Evolutionary conservation across 129 eudicot genomes (phyloP).

Genomic region (Daucus carota): DNA sequence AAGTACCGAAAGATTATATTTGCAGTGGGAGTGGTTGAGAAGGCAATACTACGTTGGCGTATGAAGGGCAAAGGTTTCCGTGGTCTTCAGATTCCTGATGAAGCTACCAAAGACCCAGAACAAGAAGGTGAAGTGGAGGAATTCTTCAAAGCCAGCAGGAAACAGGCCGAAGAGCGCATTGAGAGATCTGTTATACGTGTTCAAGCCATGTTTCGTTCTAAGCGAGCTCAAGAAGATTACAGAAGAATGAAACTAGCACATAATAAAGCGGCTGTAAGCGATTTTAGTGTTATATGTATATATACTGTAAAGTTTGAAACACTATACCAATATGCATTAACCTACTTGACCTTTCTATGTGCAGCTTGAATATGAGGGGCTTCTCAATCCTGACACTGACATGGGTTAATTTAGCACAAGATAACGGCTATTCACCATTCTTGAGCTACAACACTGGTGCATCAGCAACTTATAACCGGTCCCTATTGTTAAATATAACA

Average conservation of each 20-base stretch:
- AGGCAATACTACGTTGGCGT: conserved; percentile 90
- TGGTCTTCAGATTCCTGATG: conserved; percentile 46
- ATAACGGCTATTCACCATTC: not conserved
- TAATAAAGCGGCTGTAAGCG: conserved; percentile 46
- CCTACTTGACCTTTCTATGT: conserved; percentile 5
- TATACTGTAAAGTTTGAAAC: no score
- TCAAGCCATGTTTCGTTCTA: conserved; percentile 94
- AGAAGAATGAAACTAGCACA: conserved; percentile 73
- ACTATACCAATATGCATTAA: not conserved
- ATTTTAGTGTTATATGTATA: not conserved
- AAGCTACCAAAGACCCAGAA: conserved; percentile 25
- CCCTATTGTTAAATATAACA: not conserved
- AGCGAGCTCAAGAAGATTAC: conserved; percentile 80
- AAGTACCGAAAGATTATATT: conserved; percentile 72
- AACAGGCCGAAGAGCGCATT: conserved; percentile 90
- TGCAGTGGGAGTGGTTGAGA: conserved; percentile 96
- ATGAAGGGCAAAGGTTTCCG: conserved; percentile 79
- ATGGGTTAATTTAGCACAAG: not conserved
- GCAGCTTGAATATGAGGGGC: conserved; percentile 37
- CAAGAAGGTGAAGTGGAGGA: conserved; percentile 54
- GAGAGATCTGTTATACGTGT: conserved; percentile 94
- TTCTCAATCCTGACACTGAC: conserved; percentile 2
- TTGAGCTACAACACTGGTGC: not conserved
- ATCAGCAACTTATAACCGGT: not conserved
- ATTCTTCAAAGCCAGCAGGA: conserved; percentile 76